Conservation (phyloP, 2,329 filamentous ascomycete species). For the Monilinia aucupariae region DNA sequence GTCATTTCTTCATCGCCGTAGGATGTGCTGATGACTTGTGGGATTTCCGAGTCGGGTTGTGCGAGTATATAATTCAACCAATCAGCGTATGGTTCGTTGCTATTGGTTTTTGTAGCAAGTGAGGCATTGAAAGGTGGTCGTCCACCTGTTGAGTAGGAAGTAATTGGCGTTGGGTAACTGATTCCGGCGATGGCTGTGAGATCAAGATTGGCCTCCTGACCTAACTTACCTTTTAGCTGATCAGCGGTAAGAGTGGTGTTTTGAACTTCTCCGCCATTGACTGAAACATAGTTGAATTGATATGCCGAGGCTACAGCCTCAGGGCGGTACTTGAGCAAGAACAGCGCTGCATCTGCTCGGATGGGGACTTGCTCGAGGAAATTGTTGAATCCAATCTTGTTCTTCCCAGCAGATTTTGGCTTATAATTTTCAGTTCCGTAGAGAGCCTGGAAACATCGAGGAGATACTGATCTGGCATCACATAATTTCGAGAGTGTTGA, state of each 20-base stretch:
- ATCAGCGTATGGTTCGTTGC: conserved; percentile 52
- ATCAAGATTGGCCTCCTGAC: conserved; percentile 51
- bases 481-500: conserved; percentile 49
- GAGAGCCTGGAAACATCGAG: conserved; percentile 24
- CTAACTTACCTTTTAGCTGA: conserved; percentile 16
- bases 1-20: conserved; percentile 56
- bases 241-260: conserved; percentile 20
- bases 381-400: conserved; percentile 28
- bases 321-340: conserved; percentile 25
- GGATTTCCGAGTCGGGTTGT: conserved; percentile 40
- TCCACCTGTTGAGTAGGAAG: conserved; percentile 51
- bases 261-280: conserved; percentile 21
- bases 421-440: conserved; percentile 24
- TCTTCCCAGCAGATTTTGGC: conserved; percentile 21
- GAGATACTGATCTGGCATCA: conserved; percentile 42
- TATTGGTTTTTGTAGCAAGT: conserved; percentile 33
- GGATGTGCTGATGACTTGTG: conserved; percentile 52
- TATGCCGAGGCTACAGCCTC: conserved; percentile 20
- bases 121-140: conserved; percentile 48
- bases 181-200: conserved; percentile 50
- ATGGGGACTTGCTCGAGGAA: conserved; percentile 26
- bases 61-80: conserved; percentile 48
- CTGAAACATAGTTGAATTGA: conserved; percentile 19
- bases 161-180: conserved; percentile 48
- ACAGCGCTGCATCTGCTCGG: conserved; percentile 23